These are phyloP conservation scores for Ulmus americana DNA, from an alignment of 331 rosid genomes.

Conservation along the genomic window DNA sequence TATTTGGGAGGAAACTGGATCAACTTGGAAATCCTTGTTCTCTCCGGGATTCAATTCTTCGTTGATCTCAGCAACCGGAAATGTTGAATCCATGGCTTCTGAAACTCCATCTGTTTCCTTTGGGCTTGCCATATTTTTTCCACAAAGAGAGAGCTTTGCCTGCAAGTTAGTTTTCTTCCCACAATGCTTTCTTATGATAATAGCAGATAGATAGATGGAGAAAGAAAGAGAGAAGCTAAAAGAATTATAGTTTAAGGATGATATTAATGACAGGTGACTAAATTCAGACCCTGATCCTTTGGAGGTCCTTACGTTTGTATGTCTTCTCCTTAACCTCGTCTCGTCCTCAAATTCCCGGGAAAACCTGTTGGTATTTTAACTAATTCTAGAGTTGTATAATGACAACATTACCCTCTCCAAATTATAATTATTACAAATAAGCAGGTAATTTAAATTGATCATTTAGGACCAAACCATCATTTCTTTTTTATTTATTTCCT, in stretches of 20 bases:
- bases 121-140: neutral
- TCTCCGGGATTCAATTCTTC: conserved; percentile 34
- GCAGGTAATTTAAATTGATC: too few relatives aligned
- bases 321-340: neutral
- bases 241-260: conserved; percentile 6
- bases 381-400: neutral
- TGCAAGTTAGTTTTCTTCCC: conserved; percentile 1
- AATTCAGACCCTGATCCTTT: neutral
- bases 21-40: conserved; percentile 32
- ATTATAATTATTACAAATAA: too few relatives aligned
- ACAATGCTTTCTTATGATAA: neutral
- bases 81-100: conserved; percentile 7
- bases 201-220: conserved; percentile 7
- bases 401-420: neutral
- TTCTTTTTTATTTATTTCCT: too few relatives aligned
- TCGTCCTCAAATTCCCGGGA: conserved; percentile 23
- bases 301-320: neutral
- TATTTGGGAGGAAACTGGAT: conserved; percentile 40
- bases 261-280: conserved; percentile 26
- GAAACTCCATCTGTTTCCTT: conserved; percentile 6
- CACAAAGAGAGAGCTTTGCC: conserved; percentile 14
- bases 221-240: neutral
- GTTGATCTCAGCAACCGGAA: conserved; percentile 39
- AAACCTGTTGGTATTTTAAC: conserved; percentile 7
- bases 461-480: too few relatives aligned